A percentile compares a stretch with the other conserved stretches of the same genome.
Evolutionary conservation across 2,329 filamentous ascomycete genomes (phyloP).

Genomic region (Sporothrix mexicana): DNA sequence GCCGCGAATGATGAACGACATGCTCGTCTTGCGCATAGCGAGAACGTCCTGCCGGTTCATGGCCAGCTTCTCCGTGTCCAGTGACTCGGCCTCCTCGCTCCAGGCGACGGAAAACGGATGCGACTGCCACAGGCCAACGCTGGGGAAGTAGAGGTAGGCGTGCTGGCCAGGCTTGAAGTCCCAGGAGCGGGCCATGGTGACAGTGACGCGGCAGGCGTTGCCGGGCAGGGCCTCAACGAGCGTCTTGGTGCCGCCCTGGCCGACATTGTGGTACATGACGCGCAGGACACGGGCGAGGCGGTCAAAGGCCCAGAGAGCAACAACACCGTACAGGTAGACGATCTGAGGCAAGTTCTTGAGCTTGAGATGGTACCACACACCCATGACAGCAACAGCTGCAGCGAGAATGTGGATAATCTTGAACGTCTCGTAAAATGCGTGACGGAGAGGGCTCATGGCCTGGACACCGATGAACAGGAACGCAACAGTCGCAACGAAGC

Average conservation of each 20-base stretch:
- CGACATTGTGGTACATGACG: conserved; percentile 69
- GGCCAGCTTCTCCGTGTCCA: conserved; percentile 61
- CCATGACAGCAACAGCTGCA: conserved; percentile 64
- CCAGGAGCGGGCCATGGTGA: conserved; percentile 79
- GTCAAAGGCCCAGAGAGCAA: conserved; percentile 72
- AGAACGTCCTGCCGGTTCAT: conserved; percentile 64
- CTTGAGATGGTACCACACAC: conserved; percentile 70
- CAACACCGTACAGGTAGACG: conserved; percentile 64
- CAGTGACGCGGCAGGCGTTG: conserved; percentile 74
- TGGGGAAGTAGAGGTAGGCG: conserved; percentile 78
- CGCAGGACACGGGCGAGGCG: conserved; percentile 64
- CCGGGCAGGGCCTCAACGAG: conserved; percentile 77
- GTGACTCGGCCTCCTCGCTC: conserved; percentile 68
- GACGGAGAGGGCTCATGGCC: conserved; percentile 71
- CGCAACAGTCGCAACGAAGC: conserved; percentile 66
- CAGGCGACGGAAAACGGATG: conserved; percentile 82
- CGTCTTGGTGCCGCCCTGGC: conserved; percentile 68
- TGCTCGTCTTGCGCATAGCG: conserved; percentile 65
- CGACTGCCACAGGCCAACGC: conserved; percentile 73
- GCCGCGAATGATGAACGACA: conserved; percentile 75
- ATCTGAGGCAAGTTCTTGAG: conserved; percentile 61
- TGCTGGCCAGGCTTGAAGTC: conserved; percentile 76
- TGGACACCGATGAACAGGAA: conserved; percentile 70
- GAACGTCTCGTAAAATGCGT: conserved; percentile 82
- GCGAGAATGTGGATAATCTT: conserved; percentile 72